Evolutionary conservation across 495 filamentous ascomycete species (phyloP).

Genomic region (Cudoniella acicularis): DNA sequence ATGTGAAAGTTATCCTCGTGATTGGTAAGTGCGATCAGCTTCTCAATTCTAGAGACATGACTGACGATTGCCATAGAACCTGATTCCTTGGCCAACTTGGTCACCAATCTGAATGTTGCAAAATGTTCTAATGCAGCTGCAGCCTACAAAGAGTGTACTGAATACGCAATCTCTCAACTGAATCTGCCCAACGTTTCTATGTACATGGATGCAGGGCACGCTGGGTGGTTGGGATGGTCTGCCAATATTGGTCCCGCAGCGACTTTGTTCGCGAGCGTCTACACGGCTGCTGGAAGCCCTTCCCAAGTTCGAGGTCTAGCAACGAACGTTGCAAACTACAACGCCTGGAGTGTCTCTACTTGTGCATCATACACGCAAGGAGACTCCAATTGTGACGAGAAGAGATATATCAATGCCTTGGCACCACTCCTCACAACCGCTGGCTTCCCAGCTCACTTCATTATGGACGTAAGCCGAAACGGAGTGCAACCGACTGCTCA

Average conservation of each 20-base stretch:
- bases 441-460: conserved; percentile 72
- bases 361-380: conserved; percentile 52
- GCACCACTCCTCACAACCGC: conserved; percentile 53
- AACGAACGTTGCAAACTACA: conserved; percentile 80
- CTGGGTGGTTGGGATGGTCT: conserved; percentile 80
- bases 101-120: conserved; percentile 66
- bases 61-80: conserved; percentile 42
- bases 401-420: conserved; percentile 66
- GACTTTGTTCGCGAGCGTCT: conserved; percentile 61
- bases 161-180: conserved; percentile 67
- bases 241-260: conserved; percentile 73
- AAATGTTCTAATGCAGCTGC: conserved; percentile 62
- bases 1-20: conserved; percentile 23
- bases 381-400: conserved; percentile 65
- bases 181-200: conserved; percentile 76
- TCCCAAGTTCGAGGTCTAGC: conserved; percentile 65
- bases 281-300: conserved; percentile 61
- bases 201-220: conserved; percentile 82
- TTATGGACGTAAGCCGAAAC: conserved; percentile 54
- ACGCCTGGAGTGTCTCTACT: conserved; percentile 51
- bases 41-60: not conserved
- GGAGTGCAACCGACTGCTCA: conserved; percentile 62
- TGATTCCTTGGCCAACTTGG: conserved; percentile 75
- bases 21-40: conserved; percentile 1
- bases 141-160: conserved; percentile 65